phyloP scores from a whole-genome alignment of 495 filamentous ascomycete species.

The Penicillium dipodomyicola region DNA sequence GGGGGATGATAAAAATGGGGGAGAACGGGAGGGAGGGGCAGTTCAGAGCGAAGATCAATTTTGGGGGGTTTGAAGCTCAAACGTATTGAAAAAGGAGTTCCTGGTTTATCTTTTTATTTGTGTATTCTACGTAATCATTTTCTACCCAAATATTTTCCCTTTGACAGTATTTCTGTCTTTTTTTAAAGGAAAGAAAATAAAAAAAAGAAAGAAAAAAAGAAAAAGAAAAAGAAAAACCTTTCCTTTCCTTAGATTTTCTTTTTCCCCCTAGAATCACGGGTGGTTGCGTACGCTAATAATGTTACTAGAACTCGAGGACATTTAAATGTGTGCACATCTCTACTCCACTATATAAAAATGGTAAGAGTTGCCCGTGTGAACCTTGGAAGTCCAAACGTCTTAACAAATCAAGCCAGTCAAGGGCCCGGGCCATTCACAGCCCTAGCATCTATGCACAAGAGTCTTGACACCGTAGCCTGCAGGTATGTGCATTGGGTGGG shows the following conservation, averaged over 20 bases:
- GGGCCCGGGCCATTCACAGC: conserved; percentile 7
- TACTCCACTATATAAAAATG: conserved; percentile 7
- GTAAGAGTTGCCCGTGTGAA: background rate
- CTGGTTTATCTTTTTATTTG: background rate
- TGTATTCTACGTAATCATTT: conserved; percentile 3
- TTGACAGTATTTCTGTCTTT: background rate
- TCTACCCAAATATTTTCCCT: background rate
- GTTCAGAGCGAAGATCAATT: conserved; percentile 31
- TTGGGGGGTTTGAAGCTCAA: conserved; percentile 14
- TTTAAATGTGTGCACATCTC: conserved; percentile 3
- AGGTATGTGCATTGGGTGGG: conserved; percentile 15
- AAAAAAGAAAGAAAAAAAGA: no score
- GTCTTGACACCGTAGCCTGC: conserved; percentile 22
- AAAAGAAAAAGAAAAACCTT: no score
- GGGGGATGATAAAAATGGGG: conserved; percentile 15
- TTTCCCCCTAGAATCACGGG: conserved; percentile 19
- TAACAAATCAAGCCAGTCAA: background rate
- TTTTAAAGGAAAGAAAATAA: no score
- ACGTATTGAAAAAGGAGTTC: conserved; percentile 15
- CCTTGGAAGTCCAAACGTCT: no score
- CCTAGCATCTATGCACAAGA: conserved; percentile 15
- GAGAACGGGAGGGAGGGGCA: conserved; percentile 20
- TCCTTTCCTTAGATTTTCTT: conserved; percentile 11
- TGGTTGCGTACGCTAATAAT: conserved; percentile 33
- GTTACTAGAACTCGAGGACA: conserved; percentile 14